phyloP scores from a whole-genome alignment of 2,329 filamentous ascomycete species.

The Colletotrichum ledebouriae region DNA sequence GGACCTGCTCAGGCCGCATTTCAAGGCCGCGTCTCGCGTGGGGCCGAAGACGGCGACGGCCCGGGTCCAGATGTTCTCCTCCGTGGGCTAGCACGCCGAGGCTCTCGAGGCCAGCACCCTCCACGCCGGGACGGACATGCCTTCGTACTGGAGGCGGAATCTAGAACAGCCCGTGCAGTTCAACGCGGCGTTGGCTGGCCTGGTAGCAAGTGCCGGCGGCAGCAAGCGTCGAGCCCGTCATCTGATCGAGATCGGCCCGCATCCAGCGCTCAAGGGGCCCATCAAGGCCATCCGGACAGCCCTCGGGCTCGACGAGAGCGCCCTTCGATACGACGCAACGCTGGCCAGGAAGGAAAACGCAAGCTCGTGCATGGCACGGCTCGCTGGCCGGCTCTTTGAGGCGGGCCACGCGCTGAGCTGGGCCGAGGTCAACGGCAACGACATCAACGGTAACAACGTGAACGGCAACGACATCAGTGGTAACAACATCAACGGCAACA shows the following conservation, averaged over 20 bases:
- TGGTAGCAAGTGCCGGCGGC: neutral
- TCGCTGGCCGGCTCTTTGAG: neutral
- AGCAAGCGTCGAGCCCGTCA: neutral
- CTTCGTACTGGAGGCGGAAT: neutral
- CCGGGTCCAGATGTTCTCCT: neutral
- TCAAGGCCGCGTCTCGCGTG: too few relatives aligned
- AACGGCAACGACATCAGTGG: too few relatives aligned
- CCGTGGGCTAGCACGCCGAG: slow-evolving; percentile 24
- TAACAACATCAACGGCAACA: too few relatives aligned
- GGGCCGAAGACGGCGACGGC: too few relatives aligned
- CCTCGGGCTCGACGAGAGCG: too few relatives aligned
- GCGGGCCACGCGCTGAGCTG: neutral
- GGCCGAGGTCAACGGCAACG: neutral
- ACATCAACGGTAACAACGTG: too few relatives aligned
- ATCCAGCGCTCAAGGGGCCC: neutral
- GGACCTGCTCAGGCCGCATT: neutral
- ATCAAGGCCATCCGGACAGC: slow-evolving; percentile 35
- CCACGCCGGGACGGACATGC: too few relatives aligned
- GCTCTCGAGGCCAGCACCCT: too few relatives aligned
- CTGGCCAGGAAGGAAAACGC: neutral
- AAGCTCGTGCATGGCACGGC: neutral
- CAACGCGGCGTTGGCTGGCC: neutral
- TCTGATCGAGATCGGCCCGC: slow-evolving; percentile 27
- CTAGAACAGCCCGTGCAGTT: neutral
- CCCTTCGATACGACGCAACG: neutral